These are phyloP conservation scores for Schizochytrium sp. DNA, from an alignment of 108 stramenopile genomes.

Conservation along the genomic window DNA sequence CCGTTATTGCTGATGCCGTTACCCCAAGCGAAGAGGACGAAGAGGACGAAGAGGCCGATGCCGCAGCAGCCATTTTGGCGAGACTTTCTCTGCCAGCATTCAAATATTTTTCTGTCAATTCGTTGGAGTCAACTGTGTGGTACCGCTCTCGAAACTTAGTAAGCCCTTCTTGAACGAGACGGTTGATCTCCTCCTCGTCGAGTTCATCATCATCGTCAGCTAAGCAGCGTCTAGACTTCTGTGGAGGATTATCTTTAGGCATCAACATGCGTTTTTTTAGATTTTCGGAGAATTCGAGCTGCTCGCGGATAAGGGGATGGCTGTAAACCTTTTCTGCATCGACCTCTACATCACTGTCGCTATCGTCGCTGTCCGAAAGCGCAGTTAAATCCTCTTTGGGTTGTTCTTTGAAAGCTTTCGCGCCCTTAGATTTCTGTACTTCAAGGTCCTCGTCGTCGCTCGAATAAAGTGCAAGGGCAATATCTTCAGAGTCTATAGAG, in stretches of 20 bases:
- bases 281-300: background rate
- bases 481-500: no score
- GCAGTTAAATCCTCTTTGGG: background rate
- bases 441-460: no score
- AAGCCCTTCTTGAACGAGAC: background rate
- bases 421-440: no score
- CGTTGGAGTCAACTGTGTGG: background rate
- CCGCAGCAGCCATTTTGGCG: background rate
- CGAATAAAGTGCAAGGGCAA: no score
- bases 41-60: background rate
- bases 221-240: background rate
- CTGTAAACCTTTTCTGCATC: background rate
- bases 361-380: conserved; percentile 8
- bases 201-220: background rate
- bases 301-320: background rate
- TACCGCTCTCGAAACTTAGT: background rate
- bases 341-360: conserved; percentile 34
- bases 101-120: background rate
- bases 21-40: background rate
- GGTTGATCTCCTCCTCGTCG: background rate
- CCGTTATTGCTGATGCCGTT: background rate
- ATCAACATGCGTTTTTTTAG: background rate
- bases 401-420: background rate
- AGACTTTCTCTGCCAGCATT: background rate
- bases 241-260: background rate